Percentiles rank a stretch among this genome's conserved stretches.
Evolutionary conservation across 208 protist genomes (phyloP).

Genomic region (Zelonia costaricensis): DNA sequence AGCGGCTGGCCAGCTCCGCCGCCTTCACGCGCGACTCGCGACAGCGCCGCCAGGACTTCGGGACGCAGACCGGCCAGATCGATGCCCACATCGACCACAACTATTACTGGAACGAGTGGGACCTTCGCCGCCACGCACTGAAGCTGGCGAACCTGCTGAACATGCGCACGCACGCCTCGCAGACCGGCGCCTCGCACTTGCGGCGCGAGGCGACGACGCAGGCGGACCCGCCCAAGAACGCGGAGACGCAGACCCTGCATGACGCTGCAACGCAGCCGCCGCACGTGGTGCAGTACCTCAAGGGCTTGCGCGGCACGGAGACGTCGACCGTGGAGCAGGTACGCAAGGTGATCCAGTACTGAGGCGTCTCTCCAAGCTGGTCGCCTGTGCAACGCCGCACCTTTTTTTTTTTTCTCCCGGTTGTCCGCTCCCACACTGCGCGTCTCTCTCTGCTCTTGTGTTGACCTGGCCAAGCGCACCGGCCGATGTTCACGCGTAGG

Average conservation of each 20-base stretch:
- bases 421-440: too few relatives aligned
- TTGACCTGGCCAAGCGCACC: too few relatives aligned
- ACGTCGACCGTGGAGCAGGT: slow-evolving; percentile 84
- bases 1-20: slow-evolving; percentile 8
- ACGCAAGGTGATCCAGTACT: slow-evolving; percentile 75
- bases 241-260: slow-evolving; percentile 79
- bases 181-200: slow-evolving; percentile 87
- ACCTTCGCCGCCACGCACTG: slow-evolving; percentile 89
- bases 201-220: slow-evolving; percentile 83
- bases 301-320: slow-evolving; percentile 83
- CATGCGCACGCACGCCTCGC: slow-evolving; percentile 86
- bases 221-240: slow-evolving; percentile 61
- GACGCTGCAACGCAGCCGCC: slow-evolving; percentile 83
- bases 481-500: too few relatives aligned
- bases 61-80: slow-evolving; percentile 88
- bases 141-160: slow-evolving; percentile 88
- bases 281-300: slow-evolving; percentile 86
- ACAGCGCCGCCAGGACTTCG: slow-evolving; percentile 24
- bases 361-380: too few relatives aligned
- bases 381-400: neutral
- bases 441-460: too few relatives aligned
- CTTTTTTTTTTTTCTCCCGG: slow-evolving; percentile 6
- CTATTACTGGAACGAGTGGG: slow-evolving; percentile 95
- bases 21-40: neutral
- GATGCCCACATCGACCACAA: slow-evolving; percentile 87